Evolutionary conservation across 2,329 filamentous ascomycete genomes (phyloP).

Genomic region (Lasiodiplodia gonubiensis): DNA sequence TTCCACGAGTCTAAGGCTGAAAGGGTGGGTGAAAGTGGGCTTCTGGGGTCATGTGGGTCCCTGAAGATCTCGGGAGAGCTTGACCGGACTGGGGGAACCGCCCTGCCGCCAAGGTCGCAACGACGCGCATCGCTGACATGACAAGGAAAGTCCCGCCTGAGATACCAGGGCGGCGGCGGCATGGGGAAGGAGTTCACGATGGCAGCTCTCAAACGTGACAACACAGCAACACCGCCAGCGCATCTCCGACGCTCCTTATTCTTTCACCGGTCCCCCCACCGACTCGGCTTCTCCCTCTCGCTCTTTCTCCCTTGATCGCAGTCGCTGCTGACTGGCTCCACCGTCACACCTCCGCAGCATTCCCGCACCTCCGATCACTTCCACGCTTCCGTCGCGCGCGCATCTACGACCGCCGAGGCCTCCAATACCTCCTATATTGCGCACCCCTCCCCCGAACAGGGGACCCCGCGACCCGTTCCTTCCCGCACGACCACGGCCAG

Average conservation of each 20-base stretch:
- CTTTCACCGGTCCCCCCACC: background rate
- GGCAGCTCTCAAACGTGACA: background rate
- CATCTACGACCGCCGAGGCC: background rate
- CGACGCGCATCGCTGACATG: background rate
- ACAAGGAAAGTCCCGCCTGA: background rate
- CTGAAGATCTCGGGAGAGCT: slow-evolving; percentile 26
- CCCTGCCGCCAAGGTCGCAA: background rate
- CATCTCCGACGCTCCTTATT: background rate
- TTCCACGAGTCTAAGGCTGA: background rate
- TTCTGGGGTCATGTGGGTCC: slow-evolving; percentile 12
- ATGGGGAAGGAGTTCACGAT: background rate
- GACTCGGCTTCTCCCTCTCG: background rate
- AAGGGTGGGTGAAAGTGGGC: background rate
- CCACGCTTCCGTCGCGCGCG: background rate
- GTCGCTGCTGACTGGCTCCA: background rate
- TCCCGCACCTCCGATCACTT: slow-evolving; percentile 11
- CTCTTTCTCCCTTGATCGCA: background rate
- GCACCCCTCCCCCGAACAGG: background rate
- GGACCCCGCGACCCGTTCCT: background rate
- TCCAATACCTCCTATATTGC: background rate
- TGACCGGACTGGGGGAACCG: background rate
- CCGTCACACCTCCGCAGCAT: background rate
- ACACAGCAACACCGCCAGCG: slow-evolving; percentile 1
- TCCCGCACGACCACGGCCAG: background rate
- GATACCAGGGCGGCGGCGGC: background rate